Conservation (phyloP, 208 protist species). For the Acanthamoeba healyi region DNA sequence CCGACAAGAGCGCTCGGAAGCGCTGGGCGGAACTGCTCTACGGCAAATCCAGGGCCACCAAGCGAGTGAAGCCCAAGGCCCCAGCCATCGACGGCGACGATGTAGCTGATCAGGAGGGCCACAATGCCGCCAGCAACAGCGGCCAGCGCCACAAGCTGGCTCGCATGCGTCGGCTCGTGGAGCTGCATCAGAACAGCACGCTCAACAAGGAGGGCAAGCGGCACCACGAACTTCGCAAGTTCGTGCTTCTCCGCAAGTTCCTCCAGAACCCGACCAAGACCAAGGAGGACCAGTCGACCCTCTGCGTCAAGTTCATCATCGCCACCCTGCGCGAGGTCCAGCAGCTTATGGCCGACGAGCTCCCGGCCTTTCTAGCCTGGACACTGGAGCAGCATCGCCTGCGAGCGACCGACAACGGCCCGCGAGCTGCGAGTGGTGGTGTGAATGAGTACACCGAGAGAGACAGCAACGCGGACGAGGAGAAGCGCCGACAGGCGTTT, state of each 20-base stretch:
- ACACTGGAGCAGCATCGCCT: too few species aligned
- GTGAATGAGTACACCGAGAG: too few species aligned
- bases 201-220: constrained; percentile 27
- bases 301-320: constrained; percentile 58
- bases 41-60: neutral
- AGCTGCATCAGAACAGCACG: constrained; percentile 49
- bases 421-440: too few species aligned
- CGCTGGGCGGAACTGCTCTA: constrained; percentile 27
- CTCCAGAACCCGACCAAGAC: constrained; percentile 41
- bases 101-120: neutral
- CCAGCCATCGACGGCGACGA: neutral
- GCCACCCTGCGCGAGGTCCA: constrained; percentile 25
- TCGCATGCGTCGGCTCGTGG: neutral
- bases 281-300: constrained; percentile 30
- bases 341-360: constrained; percentile 24
- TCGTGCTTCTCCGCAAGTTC: constrained; percentile 43
- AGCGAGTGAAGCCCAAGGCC: constrained; percentile 5
- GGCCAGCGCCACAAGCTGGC: neutral
- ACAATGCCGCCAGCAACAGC: neutral
- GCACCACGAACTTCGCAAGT: neutral
- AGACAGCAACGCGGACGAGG: neutral
- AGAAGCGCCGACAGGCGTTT: neutral
- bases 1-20: neutral
- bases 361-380: neutral
- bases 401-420: neutral